Evolutionary conservation across 352 stramenopile genomes (phyloP).

Genomic region (Phytophthora hybrid): DNA sequence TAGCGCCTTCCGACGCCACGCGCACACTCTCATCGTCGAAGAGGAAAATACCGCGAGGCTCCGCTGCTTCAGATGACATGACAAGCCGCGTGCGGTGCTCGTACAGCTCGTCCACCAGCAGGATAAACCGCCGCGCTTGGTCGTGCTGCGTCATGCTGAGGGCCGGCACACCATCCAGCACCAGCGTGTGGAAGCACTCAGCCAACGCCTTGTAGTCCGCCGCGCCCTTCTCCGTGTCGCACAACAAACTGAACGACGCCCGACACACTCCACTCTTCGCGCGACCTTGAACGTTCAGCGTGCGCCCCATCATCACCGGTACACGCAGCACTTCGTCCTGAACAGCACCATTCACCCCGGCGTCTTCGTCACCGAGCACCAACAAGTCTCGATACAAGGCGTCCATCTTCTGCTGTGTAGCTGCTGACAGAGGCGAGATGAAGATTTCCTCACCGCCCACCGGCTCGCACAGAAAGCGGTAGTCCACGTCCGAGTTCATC

Average conservation of each 20-base stretch:
- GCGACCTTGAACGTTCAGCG: conserved; percentile 56
- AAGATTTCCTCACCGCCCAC: conserved; percentile 53
- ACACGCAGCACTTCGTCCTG: conserved; percentile 51
- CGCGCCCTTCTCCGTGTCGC: conserved; percentile 93
- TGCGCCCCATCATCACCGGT: conserved; percentile 85
- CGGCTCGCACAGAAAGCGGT: conserved; percentile 65
- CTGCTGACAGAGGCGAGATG: conserved; percentile 53
- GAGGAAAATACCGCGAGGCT: conserved; percentile 64
- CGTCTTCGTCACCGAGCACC: conserved; percentile 10
- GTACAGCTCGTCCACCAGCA: conserved; percentile 98
- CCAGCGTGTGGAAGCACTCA: conserved; percentile 91
- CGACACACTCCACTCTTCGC: conserved; percentile 56
- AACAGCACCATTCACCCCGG: background rate
- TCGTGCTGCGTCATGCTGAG: conserved; percentile 92
- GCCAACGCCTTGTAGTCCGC: conserved; percentile 96
- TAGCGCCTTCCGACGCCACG: conserved; percentile 37
- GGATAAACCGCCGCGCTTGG: conserved; percentile 96
- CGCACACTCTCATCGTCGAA: conserved; percentile 63
- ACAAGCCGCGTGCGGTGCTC: conserved; percentile 83
- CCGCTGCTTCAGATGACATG: conserved; percentile 54
- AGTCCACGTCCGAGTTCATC: conserved; percentile 78
- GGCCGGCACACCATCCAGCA: conserved; percentile 90
- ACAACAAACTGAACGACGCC: conserved; percentile 95
- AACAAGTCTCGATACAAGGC: conserved; percentile 54
- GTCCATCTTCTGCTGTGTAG: conserved; percentile 51